phyloP scores from a whole-genome alignment of 164 flowering plant genomes.

The Sedum album region DNA sequence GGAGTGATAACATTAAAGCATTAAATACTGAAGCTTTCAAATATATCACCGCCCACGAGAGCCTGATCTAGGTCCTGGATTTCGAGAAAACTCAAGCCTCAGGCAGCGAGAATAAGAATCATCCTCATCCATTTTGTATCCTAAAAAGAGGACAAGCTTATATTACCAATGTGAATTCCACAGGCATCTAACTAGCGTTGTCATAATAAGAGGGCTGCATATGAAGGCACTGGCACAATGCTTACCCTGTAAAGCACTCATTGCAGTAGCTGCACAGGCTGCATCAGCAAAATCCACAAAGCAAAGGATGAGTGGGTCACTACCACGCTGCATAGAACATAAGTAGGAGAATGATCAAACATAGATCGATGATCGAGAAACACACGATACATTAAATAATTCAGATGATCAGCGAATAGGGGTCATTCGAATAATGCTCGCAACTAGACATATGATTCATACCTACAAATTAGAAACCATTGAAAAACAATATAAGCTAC shows the following conservation, averaged over 20 bases:
- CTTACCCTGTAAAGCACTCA: slow-evolving; percentile 90
- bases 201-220: too few relatives aligned
- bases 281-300: slow-evolving; percentile 85
- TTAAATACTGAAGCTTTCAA: neutral
- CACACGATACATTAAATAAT: neutral
- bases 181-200: neutral
- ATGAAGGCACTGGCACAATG: neutral
- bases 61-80: slow-evolving; percentile 91
- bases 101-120: slow-evolving; percentile 63
- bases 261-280: slow-evolving; percentile 76
- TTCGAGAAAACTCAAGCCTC: slow-evolving; percentile 92
- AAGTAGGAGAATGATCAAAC: neutral
- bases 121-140: slow-evolving; percentile 86
- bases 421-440: too few relatives aligned
- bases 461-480: neutral
- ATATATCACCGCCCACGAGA: slow-evolving; percentile 37
- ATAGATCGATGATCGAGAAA: neutral
- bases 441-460: neutral
- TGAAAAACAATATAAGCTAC: neutral
- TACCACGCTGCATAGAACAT: slow-evolving; percentile 55
- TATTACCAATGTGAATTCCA: neutral
- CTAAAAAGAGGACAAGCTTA: slow-evolving; percentile 59
- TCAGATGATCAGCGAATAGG: too few relatives aligned
- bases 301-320: slow-evolving; percentile 75
- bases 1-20: neutral